phyloP scores from a whole-genome alignment of 192 early-diverging fungal genomes.

The Umbelopsis vinacea region DNA sequence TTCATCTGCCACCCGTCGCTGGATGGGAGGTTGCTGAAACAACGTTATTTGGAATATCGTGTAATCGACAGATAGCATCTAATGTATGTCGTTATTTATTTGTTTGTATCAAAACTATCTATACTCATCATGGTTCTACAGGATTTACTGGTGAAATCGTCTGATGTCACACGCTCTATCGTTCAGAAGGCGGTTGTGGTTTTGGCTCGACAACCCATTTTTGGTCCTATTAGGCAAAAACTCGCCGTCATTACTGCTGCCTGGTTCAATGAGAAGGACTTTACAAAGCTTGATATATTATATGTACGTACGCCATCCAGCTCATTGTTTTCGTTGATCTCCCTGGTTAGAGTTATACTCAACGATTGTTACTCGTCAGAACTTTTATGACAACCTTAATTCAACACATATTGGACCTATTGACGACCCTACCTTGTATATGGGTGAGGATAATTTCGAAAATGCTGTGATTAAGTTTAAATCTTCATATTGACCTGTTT shows the following conservation, averaged over 20 bases:
- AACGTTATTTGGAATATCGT: conserved; percentile 83
- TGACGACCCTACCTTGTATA: conserved; percentile 68
- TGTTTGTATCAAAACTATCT: too few species aligned
- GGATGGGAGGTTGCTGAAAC: conserved; percentile 60
- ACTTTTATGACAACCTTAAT: conserved; percentile 63
- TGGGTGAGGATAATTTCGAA: conserved; percentile 50
- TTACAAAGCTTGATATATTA: conserved; percentile 78
- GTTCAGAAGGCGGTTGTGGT: conserved; percentile 86
- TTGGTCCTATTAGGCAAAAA: conserved; percentile 73
- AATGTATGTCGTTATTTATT: conserved; percentile 42
- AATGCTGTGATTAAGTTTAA: too few species aligned
- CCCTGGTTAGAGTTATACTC: not conserved
- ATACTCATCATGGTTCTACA: conserved; percentile 22
- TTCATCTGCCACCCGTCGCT: conserved; percentile 78
- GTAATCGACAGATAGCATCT: conserved; percentile 77
- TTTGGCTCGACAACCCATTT: conserved; percentile 69
- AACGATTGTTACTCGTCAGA: conserved; percentile 41
- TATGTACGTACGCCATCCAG: conserved; percentile 48
- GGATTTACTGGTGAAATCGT: conserved; percentile 71
- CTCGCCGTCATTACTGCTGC: conserved; percentile 78
- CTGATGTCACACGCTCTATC: conserved; percentile 77
- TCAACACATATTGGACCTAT: conserved; percentile 56
- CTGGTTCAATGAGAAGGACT: conserved; percentile 80
- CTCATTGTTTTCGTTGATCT: not conserved
- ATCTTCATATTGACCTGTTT: too few species aligned